Evolutionary conservation across 2,329 filamentous ascomycete species (phyloP), one percentile per base, ranked within the genome.

Genomic region (Lachnum nothofagi): DNA sequence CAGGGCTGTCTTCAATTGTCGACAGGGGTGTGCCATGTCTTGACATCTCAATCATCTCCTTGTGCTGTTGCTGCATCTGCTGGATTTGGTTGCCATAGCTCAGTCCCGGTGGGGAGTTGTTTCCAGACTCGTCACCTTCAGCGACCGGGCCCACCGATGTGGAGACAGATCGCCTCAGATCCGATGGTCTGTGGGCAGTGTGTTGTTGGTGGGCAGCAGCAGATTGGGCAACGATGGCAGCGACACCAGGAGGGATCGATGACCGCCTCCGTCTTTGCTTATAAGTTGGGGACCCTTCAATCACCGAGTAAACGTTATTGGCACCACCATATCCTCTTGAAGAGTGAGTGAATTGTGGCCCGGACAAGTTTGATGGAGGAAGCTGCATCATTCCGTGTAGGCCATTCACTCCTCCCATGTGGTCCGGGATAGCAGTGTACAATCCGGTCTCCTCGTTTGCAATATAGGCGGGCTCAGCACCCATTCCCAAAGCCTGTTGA

Each of bases 241-340:
- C 77, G 67, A 90, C 81, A 58, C 85, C 82, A 10, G 88, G 85
- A 20, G 91, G 90, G 55, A 97, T 89, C 35, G 91, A 97, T 29
- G 93, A 96, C 55, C 93, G 86, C 59, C 93, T 83, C 68, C 93
- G 82, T 62, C 93, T 83, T 75, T 97, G 93, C 79, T 98, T 98
- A 75, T 98, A 98, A 31, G 93, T 97, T 10, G 93, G 93, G 23
- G 93, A 98, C 42, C 93, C 93, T 73, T 98, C 93, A 65, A 97
- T 93, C 42, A 95, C 91, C 42, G 89, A 91, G 74, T 95, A 96
- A 60, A 93, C 87, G 67, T 89, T 95, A 68, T 85, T 86, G 38
- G 74, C 67, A 51, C 77, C 78, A 51, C 77, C 78, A 59, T 88
- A 88, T 33, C 77, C 73, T 57, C 84, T 76, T 22, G 79, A 75